Evolutionary conservation across 2,329 filamentous ascomycete genomes (phyloP).

Genomic region (Alternaria brassicicola): DNA sequence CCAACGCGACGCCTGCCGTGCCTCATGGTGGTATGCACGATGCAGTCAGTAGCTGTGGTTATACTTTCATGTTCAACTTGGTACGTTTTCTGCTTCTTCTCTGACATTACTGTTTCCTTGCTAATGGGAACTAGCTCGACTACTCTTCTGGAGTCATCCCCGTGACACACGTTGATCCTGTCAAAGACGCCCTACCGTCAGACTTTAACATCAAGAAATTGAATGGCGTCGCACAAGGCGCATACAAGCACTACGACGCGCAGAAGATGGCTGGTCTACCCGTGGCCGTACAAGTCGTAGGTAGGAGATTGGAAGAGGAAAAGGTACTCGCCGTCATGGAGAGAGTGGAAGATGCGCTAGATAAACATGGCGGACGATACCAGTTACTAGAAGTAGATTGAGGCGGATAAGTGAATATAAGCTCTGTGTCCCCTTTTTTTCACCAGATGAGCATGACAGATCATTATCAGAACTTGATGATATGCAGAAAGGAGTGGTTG

Average conservation of each 20-base stretch:
- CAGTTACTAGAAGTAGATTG: slow-evolving; percentile 56
- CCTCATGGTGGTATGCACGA: slow-evolving; percentile 87
- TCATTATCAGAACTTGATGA: too few relatives aligned
- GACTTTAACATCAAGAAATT: slow-evolving; percentile 67
- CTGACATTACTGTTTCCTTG: background rate
- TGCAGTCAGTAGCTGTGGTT: slow-evolving; percentile 84
- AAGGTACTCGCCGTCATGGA: slow-evolving; percentile 85
- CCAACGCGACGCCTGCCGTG: slow-evolving; percentile 87
- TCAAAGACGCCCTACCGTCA: slow-evolving; percentile 68
- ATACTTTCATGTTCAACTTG: slow-evolving; percentile 92
- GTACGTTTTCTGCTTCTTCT: slow-evolving; percentile 56
- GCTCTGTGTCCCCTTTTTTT: too few relatives aligned
- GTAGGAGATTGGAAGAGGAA: slow-evolving; percentile 80
- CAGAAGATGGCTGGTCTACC: slow-evolving; percentile 84
- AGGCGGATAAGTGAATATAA: background rate
- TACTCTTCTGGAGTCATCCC: slow-evolving; percentile 84
- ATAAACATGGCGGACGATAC: slow-evolving; percentile 58
- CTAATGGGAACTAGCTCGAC: slow-evolving; percentile 66
- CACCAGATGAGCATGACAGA: too few relatives aligned
- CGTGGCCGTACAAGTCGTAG: slow-evolving; percentile 83
- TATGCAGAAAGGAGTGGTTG: background rate
- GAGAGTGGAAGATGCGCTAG: slow-evolving; percentile 75
- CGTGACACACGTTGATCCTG: slow-evolving; percentile 79
- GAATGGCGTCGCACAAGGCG: slow-evolving; percentile 80
- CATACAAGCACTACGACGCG: slow-evolving; percentile 85